A percentile compares a stretch with the other conserved stretches of the same genome.
Conservation (phyloP, 352 stramenopile species). For the Pythium brassicae region DNA sequence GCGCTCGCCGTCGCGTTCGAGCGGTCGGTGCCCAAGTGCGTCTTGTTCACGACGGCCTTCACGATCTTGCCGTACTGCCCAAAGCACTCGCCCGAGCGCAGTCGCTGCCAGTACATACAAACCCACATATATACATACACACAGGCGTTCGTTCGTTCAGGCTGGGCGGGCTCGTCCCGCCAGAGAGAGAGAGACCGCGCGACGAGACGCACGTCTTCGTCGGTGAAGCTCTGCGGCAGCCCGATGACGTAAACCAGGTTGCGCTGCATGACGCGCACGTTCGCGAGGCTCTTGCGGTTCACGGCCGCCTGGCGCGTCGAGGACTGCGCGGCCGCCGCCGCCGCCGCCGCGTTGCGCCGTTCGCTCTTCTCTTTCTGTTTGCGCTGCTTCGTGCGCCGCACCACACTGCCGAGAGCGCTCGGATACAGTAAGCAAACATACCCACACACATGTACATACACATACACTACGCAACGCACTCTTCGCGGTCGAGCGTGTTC, state of each 20-base stretch:
- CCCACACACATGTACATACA: no score
- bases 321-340: constrained; percentile 18
- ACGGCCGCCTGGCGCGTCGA: constrained; percentile 23
- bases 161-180: no score
- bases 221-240: constrained; percentile 77
- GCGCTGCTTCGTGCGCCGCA: constrained; percentile 73
- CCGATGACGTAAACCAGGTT: constrained; percentile 96
- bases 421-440: no score
- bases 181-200: no score
- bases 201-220: constrained; percentile 55
- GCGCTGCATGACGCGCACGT: constrained; percentile 91
- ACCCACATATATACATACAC: no score
- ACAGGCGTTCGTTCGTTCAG: no score
- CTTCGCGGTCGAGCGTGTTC: constrained; percentile 93
- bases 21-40: constrained; percentile 62
- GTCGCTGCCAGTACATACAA: no score
- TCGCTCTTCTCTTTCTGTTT: constrained; percentile 86
- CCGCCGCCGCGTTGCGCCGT: constrained; percentile 32
- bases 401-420: constrained; percentile 31
- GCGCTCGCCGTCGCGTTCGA: constrained; percentile 80
- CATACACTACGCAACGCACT: no score
- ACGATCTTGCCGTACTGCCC: constrained; percentile 93
- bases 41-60: constrained; percentile 92
- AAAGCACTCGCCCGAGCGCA: constrained; percentile 88
- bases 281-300: constrained; percentile 83